A percentile compares a stretch with the other conserved stretches of the same genome.
phyloP scores from a whole-genome alignment of 768 basidiomycete genomes.

The Boletales sp. region DNA sequence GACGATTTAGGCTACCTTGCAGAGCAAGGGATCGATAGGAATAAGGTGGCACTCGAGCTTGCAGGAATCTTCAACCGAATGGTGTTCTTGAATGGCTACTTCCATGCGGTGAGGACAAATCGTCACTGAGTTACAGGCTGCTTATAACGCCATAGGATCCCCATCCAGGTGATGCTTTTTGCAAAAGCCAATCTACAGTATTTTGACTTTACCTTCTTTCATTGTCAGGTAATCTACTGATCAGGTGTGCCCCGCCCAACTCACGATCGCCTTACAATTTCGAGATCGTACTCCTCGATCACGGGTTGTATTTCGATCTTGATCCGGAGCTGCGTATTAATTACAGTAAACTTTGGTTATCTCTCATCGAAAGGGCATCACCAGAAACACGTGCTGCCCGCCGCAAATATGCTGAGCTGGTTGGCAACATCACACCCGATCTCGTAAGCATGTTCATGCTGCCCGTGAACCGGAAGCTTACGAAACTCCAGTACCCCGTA shows the following conservation, averaged over 20 bases:
- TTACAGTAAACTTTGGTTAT: conserved; percentile 87
- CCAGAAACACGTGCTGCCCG: conserved; percentile 62
- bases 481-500: conserved; percentile 68
- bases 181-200: neutral
- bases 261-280: conserved; percentile 90
- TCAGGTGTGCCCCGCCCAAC: conserved; percentile 60
- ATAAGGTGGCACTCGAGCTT: conserved; percentile 88
- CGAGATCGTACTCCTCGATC: conserved; percentile 92
- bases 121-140: conserved; percentile 1
- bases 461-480: neutral
- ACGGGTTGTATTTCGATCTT: conserved; percentile 92
- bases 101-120: conserved; percentile 62
- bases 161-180: conserved; percentile 61
- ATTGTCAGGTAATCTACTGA: conserved; percentile 76
- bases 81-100: conserved; percentile 95
- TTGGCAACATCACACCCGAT: conserved; percentile 87
- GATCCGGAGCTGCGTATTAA: conserved; percentile 75
- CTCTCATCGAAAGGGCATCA: conserved; percentile 74
- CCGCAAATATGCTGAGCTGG: conserved; percentile 82
- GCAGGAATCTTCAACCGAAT: conserved; percentile 89
- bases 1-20: conserved; percentile 86
- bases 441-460: conserved; percentile 48
- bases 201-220: neutral
- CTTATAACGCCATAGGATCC: conserved; percentile 58
- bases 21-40: conserved; percentile 81